phyloP scores from a whole-genome alignment of 352 stramenopile species.

The Pythium angustatum region DNA sequence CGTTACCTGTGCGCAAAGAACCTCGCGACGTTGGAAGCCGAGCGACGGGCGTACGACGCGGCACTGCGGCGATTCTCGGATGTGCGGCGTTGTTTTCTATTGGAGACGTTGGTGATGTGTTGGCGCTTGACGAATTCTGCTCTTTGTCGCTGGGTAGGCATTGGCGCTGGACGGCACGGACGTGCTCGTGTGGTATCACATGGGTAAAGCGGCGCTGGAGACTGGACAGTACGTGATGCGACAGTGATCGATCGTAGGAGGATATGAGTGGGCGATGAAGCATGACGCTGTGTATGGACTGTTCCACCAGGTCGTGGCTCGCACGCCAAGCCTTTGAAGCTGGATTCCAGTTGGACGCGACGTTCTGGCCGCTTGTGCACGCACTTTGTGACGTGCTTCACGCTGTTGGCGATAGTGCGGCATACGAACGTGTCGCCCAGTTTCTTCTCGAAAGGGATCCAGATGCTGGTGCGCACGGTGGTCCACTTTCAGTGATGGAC shows the following conservation, averaged over 20 bases:
- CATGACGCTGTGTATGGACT: background rate
- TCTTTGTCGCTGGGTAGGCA: slow-evolving; percentile 29
- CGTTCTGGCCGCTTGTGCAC: slow-evolving; percentile 67
- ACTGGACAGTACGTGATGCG: slow-evolving; percentile 45
- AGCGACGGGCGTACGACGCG: slow-evolving; percentile 39
- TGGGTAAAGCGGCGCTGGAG: slow-evolving; percentile 56
- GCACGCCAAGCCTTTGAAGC: slow-evolving; percentile 58
- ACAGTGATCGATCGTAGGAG: background rate
- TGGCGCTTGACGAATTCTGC: too few species aligned
- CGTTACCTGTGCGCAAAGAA: slow-evolving; percentile 79
- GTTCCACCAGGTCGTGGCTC: slow-evolving; percentile 57
- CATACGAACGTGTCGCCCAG: slow-evolving; percentile 45
- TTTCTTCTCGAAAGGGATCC: slow-evolving; percentile 52
- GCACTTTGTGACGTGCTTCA: slow-evolving; percentile 60
- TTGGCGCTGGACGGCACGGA: slow-evolving; percentile 64
- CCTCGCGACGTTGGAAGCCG: slow-evolving; percentile 53
- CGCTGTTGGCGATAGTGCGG: slow-evolving; percentile 50
- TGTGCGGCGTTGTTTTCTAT: slow-evolving; percentile 16
- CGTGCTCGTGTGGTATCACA: slow-evolving; percentile 77
- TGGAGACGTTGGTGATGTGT: background rate
- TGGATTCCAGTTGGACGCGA: slow-evolving; percentile 52
- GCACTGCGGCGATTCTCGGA: slow-evolving; percentile 53
- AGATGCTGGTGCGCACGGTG: slow-evolving; percentile 5
- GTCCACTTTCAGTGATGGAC: slow-evolving; percentile 5
- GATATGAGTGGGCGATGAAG: background rate